These are phyloP conservation scores for Cytospora leucostoma DNA, from an alignment of 2,329 filamentous ascomycete genomes.

Conservation along the genomic window DNA sequence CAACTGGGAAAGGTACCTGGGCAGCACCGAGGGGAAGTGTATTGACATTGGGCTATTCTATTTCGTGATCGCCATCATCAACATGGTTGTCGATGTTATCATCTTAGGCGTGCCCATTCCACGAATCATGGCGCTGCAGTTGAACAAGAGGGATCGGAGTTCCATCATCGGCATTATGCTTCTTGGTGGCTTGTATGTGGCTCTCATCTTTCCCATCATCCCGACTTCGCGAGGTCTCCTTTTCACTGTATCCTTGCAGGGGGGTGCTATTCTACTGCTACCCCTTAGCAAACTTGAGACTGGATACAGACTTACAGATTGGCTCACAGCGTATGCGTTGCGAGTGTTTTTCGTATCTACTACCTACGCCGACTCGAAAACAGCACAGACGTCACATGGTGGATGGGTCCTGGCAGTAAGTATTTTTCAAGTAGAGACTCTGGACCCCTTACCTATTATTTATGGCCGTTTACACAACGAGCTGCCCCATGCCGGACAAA, in stretches of 20 bases:
- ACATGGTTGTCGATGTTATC: slow-evolving; percentile 37
- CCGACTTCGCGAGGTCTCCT: too few relatives aligned
- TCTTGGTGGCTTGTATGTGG: slow-evolving; percentile 37
- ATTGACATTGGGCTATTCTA: slow-evolving; percentile 34
- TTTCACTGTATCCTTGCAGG: too few relatives aligned
- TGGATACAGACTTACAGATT: neutral
- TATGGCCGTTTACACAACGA: too few relatives aligned
- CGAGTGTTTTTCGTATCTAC: slow-evolving; percentile 35
- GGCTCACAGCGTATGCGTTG: slow-evolving; percentile 34
- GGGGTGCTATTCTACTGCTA: neutral
- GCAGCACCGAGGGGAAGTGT: slow-evolving; percentile 31
- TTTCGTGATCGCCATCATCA: slow-evolving; percentile 34
- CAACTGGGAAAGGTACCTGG: slow-evolving; percentile 34
- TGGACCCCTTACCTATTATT: too few relatives aligned
- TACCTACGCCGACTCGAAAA: slow-evolving; percentile 30
- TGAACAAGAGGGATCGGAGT: slow-evolving; percentile 34
- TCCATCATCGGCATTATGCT: slow-evolving; percentile 36
- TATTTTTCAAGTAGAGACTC: neutral
- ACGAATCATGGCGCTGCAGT: slow-evolving; percentile 35
- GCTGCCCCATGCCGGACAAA: too few relatives aligned
- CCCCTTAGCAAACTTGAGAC: neutral
- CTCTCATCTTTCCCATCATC: neutral
- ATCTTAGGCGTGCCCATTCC: slow-evolving; percentile 37
- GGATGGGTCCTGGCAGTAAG: neutral
- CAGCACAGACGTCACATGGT: neutral